Conservation (phyloP, 148 eudicot species). For the Polygonum maritimum region DNA sequence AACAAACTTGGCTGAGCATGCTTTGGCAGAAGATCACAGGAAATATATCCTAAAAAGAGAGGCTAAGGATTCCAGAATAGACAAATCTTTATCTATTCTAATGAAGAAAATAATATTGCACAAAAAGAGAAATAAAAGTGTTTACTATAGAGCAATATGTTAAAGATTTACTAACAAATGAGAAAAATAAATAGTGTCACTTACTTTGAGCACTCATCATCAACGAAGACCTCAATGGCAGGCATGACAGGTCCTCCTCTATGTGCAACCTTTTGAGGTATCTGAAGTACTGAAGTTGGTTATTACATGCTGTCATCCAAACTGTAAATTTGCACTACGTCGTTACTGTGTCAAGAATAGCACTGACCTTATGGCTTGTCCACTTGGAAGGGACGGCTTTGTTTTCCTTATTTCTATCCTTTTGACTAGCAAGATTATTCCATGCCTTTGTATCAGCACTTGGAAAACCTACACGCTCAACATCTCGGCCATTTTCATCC, state of each 20-base stretch:
- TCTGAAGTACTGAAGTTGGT: slow-evolving; percentile 28
- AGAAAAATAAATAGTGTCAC: slow-evolving; percentile 14
- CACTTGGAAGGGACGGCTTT: slow-evolving; percentile 75
- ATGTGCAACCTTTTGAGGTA: slow-evolving; percentile 41
- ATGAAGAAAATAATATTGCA: not conserved
- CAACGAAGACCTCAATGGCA: slow-evolving; percentile 72
- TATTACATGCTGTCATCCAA: not conserved
- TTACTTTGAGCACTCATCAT: slow-evolving; percentile 65
- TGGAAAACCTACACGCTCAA: slow-evolving; percentile 26
- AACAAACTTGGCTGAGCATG: too few relatives aligned
- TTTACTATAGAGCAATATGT: not conserved
- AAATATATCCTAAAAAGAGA: too few relatives aligned
- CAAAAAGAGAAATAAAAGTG: not conserved
- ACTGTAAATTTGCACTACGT: not conserved
- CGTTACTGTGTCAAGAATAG: not conserved
- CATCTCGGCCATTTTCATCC: slow-evolving; percentile 31
- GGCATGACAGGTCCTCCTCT: slow-evolving; percentile 28
- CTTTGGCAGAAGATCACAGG: too few relatives aligned
- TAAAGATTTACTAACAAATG: not conserved
- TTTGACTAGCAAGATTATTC: slow-evolving; percentile 71
- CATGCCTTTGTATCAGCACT: slow-evolving; percentile 44
- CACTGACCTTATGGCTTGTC: slow-evolving; percentile 66
- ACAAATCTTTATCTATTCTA: too few relatives aligned
- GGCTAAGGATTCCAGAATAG: too few relatives aligned
- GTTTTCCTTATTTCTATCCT: slow-evolving; percentile 93